Conservation (phyloP, 2,329 filamentous ascomycete species). For the Atkinsonella texensis region DNA sequence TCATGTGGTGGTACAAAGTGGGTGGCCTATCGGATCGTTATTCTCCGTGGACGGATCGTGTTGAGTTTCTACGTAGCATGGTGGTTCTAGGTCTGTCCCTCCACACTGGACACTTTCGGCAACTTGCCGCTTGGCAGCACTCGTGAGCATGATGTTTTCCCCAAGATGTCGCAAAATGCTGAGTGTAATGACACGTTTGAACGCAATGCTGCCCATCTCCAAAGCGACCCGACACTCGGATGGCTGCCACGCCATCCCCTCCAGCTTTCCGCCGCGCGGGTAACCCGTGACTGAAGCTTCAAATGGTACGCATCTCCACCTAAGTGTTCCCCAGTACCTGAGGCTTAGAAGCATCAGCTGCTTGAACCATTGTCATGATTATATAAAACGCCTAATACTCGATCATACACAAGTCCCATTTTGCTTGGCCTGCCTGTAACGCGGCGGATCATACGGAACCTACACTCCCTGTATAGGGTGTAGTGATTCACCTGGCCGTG, state of each 20-base stretch:
- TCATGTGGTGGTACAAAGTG: too few relatives aligned
- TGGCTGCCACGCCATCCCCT: neutral
- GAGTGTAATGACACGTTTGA: neutral
- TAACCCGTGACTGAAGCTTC: neutral
- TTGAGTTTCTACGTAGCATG: too few relatives aligned
- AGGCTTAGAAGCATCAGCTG: neutral
- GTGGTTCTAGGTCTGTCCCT: too few relatives aligned
- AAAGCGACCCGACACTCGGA: constrained; percentile 1
- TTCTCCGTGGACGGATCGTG: too few relatives aligned
- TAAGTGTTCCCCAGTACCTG: too few relatives aligned
- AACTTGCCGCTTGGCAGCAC: too few relatives aligned
- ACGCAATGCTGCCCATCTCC: neutral
- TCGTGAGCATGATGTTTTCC: neutral
- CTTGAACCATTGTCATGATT: constrained; percentile 22
- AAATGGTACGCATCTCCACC: neutral
- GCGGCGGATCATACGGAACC: neutral
- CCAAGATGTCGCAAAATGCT: neutral
- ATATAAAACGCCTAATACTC: constrained; percentile 31
- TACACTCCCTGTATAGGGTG: neutral
- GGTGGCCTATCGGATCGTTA: too few relatives aligned
- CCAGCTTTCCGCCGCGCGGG: neutral
- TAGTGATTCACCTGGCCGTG: neutral
- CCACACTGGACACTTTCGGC: too few relatives aligned
- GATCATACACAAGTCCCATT: constrained; percentile 28
- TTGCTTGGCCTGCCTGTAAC: neutral